A percentile compares a stretch with the other conserved stretches of the same genome.
phyloP scores from a whole-genome alignment of 208 protist species.

The Trypanosoma lewisi region DNA sequence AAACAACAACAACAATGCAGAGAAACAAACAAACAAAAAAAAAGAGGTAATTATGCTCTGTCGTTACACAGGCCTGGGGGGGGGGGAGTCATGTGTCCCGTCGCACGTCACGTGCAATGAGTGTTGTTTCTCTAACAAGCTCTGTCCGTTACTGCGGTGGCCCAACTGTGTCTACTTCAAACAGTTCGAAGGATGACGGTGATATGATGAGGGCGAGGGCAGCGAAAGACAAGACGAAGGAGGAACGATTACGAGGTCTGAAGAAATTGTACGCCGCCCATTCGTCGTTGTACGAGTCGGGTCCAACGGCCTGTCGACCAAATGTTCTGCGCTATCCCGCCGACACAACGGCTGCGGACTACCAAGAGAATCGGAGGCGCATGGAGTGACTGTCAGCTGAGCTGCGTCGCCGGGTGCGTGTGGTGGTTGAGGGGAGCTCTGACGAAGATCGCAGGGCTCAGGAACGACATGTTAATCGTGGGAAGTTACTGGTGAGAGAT shows the following conservation, averaged over 20 bases:
- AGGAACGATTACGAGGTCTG: neutral
- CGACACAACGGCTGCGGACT: slow-evolving; percentile 31
- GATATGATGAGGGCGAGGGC: neutral
- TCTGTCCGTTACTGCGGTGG: too few relatives aligned
- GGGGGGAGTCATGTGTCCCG: too few relatives aligned
- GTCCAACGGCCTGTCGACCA: slow-evolving; percentile 17
- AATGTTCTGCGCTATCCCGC: slow-evolving; percentile 54
- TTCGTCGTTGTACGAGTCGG: slow-evolving; percentile 46
- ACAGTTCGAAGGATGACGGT: too few relatives aligned
- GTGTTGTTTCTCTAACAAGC: too few relatives aligned
- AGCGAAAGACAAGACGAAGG: neutral
- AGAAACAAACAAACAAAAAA: neutral
- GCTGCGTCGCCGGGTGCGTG: slow-evolving; percentile 34
- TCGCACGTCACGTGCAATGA: too few relatives aligned
- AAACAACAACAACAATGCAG: neutral
- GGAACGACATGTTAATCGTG: slow-evolving; percentile 43
- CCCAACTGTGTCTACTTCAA: too few relatives aligned
- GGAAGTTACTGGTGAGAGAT: slow-evolving; percentile 91
- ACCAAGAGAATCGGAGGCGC: slow-evolving; percentile 44
- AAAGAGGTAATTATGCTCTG: neutral
- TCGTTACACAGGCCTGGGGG: too few relatives aligned
- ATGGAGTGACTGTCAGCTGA: slow-evolving; percentile 51
- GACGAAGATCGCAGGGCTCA: slow-evolving; percentile 26
- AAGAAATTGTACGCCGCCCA: slow-evolving; percentile 37
- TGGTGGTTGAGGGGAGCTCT: slow-evolving; percentile 32